Evolutionary conservation across 306 rosid species (phyloP), one percentile per base, ranked within the genome.

Genomic region (Casuarina equisetifolia): DNA sequence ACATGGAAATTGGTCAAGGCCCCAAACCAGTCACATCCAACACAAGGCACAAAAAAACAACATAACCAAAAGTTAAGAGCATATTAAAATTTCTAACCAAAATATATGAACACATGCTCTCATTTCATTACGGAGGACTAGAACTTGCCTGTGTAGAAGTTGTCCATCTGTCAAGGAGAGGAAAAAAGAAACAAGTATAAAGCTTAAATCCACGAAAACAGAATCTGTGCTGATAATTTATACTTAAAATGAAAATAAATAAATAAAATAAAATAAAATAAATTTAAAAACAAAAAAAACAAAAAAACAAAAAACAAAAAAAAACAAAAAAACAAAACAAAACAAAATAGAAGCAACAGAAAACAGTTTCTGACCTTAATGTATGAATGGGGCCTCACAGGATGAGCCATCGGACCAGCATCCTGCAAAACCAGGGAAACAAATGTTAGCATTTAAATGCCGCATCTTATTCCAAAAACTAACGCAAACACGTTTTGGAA

Each of bases 321-420:
- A 42, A 40, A 58, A 66, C 17, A 50, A 50, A 39, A 38, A 48
- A 45, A 6, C 8, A 5, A 11, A 38, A 4, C 4, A 17, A 70
- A 43, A 62, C 48, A 6, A 46, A 72, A 19, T 2, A 70, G 38
- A 54, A 53, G 3, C 43, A 72, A 54, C 58, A 57, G 16, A 66
- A 75, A 77, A 75, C 49, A 58, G 83, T 73, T 58, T 79, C 87
- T 74, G 82, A 96, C 99, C 99, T 96, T 96, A 76, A 96, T 96
- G 80, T 96, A 96, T 64, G 99, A 96, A 85, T 96, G 99, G 48
- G 99, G 99, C 54, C 98, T 89, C 75, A 96, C 97, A 5, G 99
- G 99, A 85, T 96, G 99, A 80, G 99, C 97, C 98, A 96, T 96
- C 73, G 99, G 99, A 70, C 99, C 98, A 36, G 97, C 90, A 85